phyloP scores from a whole-genome alignment of 306 rosid genomes.

The Purshia tridentata region DNA sequence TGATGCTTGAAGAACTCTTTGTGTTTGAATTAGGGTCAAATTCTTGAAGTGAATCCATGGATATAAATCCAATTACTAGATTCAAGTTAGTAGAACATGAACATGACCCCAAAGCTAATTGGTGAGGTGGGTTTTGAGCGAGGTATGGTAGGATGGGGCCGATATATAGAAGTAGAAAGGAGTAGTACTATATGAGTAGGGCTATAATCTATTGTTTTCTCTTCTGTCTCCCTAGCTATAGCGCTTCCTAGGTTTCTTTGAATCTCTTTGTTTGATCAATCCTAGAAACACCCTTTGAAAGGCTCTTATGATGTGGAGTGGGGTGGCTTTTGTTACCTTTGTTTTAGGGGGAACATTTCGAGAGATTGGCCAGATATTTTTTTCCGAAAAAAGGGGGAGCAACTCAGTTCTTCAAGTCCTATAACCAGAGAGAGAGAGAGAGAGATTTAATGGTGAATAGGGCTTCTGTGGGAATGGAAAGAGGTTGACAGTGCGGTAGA shows the following conservation, averaged over 20 bases:
- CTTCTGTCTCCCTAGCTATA: background rate
- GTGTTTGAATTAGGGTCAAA: conserved; percentile 35
- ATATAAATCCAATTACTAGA: background rate
- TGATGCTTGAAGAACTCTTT: conserved; percentile 18
- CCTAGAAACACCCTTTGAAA: conserved; percentile 50
- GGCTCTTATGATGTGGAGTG: conserved; percentile 20
- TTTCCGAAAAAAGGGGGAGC: conserved; percentile 32
- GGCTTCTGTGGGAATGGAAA: conserved; percentile 53
- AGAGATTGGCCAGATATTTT: conserved; percentile 24
- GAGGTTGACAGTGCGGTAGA: conserved; percentile 46
- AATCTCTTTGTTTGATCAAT: conserved; percentile 49
- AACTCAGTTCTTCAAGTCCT: conserved; percentile 20
- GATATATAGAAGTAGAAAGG: background rate
- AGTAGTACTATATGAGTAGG: background rate
- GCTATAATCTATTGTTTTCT: too few species aligned
- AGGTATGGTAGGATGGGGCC: background rate
- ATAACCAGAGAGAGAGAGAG: background rate
- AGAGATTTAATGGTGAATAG: conserved; percentile 22
- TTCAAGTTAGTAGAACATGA: background rate
- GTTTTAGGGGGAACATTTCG: conserved; percentile 27
- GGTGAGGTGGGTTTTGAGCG: background rate
- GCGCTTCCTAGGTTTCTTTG: conserved; percentile 30
- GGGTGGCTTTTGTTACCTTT: conserved; percentile 36
- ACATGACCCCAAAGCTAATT: background rate
- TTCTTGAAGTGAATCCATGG: conserved; percentile 57